A percentile compares a stretch with the other conserved stretches of the same genome.
These are phyloP conservation scores for Petunia hybrid DNA, from an alignment of 305 asterid species.

Conservation along the genomic window DNA sequence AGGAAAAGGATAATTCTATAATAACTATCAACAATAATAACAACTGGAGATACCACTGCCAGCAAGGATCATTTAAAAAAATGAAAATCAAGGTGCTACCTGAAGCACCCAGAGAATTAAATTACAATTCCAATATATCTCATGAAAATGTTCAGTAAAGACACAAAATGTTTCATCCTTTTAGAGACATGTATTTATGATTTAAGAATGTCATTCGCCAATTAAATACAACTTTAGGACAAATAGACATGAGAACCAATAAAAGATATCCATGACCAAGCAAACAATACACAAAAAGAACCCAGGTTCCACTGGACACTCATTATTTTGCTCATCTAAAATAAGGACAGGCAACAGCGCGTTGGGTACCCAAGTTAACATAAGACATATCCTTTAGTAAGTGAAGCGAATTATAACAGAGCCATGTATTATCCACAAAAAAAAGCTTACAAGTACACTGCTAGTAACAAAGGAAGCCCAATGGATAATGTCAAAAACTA, in stretches of 20 bases:
- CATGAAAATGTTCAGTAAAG: not conserved
- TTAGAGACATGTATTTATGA: not conserved
- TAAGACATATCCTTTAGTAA: not conserved
- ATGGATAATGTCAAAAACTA: slow-evolving; percentile 39
- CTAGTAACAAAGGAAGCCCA: slow-evolving; percentile 21
- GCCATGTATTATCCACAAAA: not conserved
- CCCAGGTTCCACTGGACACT: slow-evolving; percentile 12
- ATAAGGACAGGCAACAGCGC: slow-evolving; percentile 7
- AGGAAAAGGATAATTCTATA: no score
- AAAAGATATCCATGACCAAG: not conserved
- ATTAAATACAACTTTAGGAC: not conserved
- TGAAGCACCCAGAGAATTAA: not conserved
- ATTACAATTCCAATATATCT: not conserved
- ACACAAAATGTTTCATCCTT: not conserved
- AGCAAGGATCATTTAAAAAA: slow-evolving; percentile 5
- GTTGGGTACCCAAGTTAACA: slow-evolving; percentile 20
- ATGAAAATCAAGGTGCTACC: not conserved
- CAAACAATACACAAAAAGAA: slow-evolving; percentile 19
- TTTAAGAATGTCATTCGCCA: slow-evolving; percentile 6
- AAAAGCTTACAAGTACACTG: slow-evolving; percentile 26
- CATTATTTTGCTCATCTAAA: slow-evolving; percentile 21
- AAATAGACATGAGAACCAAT: slow-evolving; percentile 17
- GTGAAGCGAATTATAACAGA: not conserved
- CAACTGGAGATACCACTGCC: not conserved
- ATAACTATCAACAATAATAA: no score